A percentile compares a stretch with the other conserved stretches of the same genome.
Evolutionary conservation across 768 basidiomycete genomes (phyloP).

Genomic region (Lactarius deliciosus): DNA sequence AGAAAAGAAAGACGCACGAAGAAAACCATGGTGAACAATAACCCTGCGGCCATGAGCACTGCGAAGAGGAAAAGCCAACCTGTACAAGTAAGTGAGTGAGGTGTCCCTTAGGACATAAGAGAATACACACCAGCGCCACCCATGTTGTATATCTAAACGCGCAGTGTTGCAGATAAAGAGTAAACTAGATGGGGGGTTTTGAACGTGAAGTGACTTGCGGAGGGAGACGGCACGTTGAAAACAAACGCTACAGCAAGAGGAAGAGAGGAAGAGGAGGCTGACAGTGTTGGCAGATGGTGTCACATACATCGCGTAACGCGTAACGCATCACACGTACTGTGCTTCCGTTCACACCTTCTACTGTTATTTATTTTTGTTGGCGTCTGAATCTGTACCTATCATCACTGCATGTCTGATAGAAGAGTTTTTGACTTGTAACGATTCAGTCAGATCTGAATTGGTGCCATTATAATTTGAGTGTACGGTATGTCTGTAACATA

Average conservation of each 20-base stretch:
- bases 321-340: background rate
- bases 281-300: conserved; percentile 16
- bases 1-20: conserved; percentile 66
- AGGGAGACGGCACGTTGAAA: background rate
- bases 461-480: background rate
- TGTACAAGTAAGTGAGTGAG: conserved; percentile 34
- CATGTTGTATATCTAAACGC: conserved; percentile 34
- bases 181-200: background rate
- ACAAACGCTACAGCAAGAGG: background rate
- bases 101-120: background rate
- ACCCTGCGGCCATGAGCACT: conserved; percentile 90
- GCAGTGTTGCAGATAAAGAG: conserved; percentile 3
- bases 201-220: conserved; percentile 6
- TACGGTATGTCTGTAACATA: background rate
- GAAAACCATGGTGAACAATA: conserved; percentile 99
- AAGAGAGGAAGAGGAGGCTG: conserved; percentile 2
- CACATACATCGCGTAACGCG: background rate
- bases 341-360: background rate
- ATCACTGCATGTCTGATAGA: background rate
- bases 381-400: no score
- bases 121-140: conserved; percentile 44
- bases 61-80: conserved; percentile 98
- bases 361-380: no score
- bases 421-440: background rate
- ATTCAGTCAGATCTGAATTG: background rate